Conservation (phyloP, 2,329 filamentous ascomycete species). For the Lachnum nothofagi region DNA sequence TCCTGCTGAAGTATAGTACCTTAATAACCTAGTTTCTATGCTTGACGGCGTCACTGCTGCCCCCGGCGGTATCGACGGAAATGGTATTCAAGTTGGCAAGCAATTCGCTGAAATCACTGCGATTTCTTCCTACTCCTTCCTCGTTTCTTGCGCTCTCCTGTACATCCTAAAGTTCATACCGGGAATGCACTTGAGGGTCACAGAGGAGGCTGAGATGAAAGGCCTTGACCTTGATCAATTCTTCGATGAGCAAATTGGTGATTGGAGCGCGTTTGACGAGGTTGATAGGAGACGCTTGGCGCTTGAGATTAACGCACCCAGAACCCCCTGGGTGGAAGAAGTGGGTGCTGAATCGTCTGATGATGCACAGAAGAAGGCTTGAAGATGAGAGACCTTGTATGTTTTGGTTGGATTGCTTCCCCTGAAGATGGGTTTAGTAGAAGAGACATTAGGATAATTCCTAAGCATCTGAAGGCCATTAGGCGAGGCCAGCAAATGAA, state of each 20-base stretch:
- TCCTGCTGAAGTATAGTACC: background rate
- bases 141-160: constrained; percentile 47
- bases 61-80: constrained; percentile 43
- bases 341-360: constrained; percentile 9
- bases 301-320: constrained; percentile 15
- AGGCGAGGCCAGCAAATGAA: too few relatives aligned
- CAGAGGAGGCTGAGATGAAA: constrained; percentile 49
- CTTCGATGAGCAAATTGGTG: constrained; percentile 39
- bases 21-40: constrained; percentile 38
- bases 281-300: constrained; percentile 17
- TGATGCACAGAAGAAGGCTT: constrained; percentile 15
- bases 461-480: too few relatives aligned
- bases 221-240: constrained; percentile 50
- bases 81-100: constrained; percentile 51
- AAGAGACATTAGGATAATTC: too few relatives aligned
- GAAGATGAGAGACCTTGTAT: background rate
- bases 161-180: constrained; percentile 55
- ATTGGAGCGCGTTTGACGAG: constrained; percentile 33
- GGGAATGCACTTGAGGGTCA: constrained; percentile 49
- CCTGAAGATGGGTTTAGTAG: too few relatives aligned
- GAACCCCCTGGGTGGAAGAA: constrained; percentile 15
- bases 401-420: background rate
- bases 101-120: constrained; percentile 54
- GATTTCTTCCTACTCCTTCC: constrained; percentile 51
- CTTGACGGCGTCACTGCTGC: constrained; percentile 47